A percentile compares a stretch with the other conserved stretches of the same genome.
Conservation (phyloP, 495 filamentous ascomycete species). For the Aspergillus carlsbadensis region DNA sequence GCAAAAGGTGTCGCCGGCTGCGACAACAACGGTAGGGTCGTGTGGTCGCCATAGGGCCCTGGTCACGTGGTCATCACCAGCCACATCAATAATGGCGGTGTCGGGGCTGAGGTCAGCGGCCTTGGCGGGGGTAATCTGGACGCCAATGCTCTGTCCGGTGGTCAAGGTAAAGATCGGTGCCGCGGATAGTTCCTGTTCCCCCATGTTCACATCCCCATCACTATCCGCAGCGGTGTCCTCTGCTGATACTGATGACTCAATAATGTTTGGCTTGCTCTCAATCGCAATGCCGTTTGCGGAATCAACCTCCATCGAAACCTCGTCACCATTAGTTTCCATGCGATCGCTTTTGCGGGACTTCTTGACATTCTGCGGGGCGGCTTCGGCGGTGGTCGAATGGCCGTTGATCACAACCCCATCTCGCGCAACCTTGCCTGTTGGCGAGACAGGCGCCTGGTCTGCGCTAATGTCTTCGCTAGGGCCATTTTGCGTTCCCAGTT, state of each 20-base stretch:
- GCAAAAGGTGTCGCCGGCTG: constrained; percentile 76
- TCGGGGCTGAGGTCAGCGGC: constrained; percentile 63
- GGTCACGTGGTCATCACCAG: constrained; percentile 63
- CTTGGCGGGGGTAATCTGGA: constrained; percentile 58
- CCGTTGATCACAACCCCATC: constrained; percentile 47
- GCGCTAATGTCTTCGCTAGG: constrained; percentile 28
- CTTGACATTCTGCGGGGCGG: constrained; percentile 24
- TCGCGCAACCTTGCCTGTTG: constrained; percentile 38
- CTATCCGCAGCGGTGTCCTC: constrained; percentile 31
- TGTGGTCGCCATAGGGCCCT: constrained; percentile 74
- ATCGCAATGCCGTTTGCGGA: constrained; percentile 30
- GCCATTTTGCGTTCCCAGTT: constrained; percentile 30
- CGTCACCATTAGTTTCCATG: constrained; percentile 60
- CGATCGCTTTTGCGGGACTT: constrained; percentile 51
- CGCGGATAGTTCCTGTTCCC: constrained; percentile 33
- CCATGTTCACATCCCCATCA: constrained; percentile 47
- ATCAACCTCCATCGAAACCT: constrained; percentile 54
- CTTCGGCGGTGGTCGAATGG: constrained; percentile 32
- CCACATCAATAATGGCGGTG: constrained; percentile 63
- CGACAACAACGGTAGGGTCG: constrained; percentile 71
- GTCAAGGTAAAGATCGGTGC: constrained; percentile 57
- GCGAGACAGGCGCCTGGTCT: constrained; percentile 30
- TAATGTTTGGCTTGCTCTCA: constrained; percentile 46
- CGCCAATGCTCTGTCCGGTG: constrained; percentile 66
- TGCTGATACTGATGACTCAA: constrained; percentile 23